Evolutionary conservation across 169 alveolate genomes (phyloP).

Genomic region (Plasmodium reichenowi): DNA sequence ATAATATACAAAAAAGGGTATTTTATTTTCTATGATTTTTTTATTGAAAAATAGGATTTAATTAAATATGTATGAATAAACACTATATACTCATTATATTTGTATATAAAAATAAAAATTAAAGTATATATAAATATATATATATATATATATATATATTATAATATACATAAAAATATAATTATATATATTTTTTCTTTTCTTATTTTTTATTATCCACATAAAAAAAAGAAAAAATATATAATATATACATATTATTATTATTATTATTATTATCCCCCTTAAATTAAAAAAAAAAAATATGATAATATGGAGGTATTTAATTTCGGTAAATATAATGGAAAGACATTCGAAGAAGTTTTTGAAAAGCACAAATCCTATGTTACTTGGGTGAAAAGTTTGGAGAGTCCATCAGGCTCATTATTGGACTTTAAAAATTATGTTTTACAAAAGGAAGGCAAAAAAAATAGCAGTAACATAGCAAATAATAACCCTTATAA

Average conservation of each 20-base stretch:
- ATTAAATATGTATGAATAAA: no score
- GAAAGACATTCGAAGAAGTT: constrained; percentile 84
- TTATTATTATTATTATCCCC: no score
- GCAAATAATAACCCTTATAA: not conserved
- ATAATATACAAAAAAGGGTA: no score
- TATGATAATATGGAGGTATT: constrained; percentile 51
- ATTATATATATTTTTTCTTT: no score
- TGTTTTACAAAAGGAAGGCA: constrained; percentile 42
- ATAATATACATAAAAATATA: no score
- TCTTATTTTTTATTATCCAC: no score
- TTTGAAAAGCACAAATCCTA: constrained; percentile 76
- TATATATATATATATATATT: constrained; percentile 10
- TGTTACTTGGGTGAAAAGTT: constrained; percentile 80
- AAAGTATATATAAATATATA: constrained; percentile 4
- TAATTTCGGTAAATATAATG: constrained; percentile 83
- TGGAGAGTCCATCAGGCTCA: constrained; percentile 80
- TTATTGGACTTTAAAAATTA: constrained; percentile 77
- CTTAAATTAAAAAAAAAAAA: not conserved
- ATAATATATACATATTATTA: no score
- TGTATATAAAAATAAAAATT: no score
- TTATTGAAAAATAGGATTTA: no score
- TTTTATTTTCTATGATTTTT: no score
- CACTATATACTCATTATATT: no score
- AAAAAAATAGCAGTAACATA: not conserved
- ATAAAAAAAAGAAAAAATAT: no score